phyloP scores from a whole-genome alignment of 1,139 yeast species.

The Candida buenavistaensis region DNA sequence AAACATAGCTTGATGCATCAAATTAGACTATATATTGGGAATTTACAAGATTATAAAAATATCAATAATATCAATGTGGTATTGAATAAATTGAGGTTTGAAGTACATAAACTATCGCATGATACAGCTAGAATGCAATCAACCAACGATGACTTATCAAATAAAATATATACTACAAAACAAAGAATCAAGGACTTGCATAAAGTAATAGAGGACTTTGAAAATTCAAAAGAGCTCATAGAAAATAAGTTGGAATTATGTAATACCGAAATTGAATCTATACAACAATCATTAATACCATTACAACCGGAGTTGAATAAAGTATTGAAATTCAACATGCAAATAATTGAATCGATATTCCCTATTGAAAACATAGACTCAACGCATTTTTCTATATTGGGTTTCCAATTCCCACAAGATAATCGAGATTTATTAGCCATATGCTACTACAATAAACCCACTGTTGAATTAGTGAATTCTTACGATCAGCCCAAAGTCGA shows the following conservation, averaged over 20 bases:
- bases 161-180: conserved; percentile 27
- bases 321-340: conserved; percentile 19
- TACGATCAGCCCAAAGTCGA: conserved; percentile 14
- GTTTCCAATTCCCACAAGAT: conserved; percentile 38
- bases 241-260: conserved; percentile 28
- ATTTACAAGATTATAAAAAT: conserved; percentile 13
- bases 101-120: conserved; percentile 17
- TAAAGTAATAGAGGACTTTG: conserved; percentile 19
- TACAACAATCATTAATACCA: conserved; percentile 23
- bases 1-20: conserved; percentile 19
- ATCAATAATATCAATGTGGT: conserved; percentile 15
- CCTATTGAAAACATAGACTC: conserved; percentile 25
- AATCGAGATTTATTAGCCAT: conserved; percentile 29
- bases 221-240: conserved; percentile 18
- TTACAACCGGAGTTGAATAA: conserved; percentile 25
- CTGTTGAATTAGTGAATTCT: conserved; percentile 12
- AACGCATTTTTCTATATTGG: conserved; percentile 33
- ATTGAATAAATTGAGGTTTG: conserved; percentile 12
- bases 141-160: conserved; percentile 25
- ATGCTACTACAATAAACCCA: conserved; percentile 27
- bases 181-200: conserved; percentile 25
- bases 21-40: conserved; percentile 17
- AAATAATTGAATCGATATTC: conserved; percentile 24
- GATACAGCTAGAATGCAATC: conserved; percentile 22
- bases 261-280: conserved; percentile 29